Percentiles rank a stretch among this genome's conserved stretches.
Conservation (phyloP, 345 rosid genomes). For the Leavenworthia alabamica region DNA sequence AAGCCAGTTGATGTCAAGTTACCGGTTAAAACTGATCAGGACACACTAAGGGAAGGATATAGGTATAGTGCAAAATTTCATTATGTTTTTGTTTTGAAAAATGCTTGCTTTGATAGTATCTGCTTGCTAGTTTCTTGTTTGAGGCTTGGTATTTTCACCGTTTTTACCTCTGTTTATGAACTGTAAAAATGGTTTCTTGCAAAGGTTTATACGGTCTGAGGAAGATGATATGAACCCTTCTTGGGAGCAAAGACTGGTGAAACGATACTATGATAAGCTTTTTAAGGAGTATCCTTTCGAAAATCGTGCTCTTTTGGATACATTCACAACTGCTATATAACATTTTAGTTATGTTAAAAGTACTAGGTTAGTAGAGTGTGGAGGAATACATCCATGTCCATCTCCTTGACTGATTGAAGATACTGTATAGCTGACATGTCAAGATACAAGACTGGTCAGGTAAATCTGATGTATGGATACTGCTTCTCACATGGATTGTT, state of each 20-base stretch:
- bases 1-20: slow-evolving; percentile 37
- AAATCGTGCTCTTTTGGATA: background rate
- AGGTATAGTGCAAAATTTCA: slow-evolving; percentile 53
- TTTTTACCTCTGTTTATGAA: background rate
- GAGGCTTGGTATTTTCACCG: background rate
- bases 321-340: background rate
- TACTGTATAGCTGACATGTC: slow-evolving; percentile 98
- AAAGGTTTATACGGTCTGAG: slow-evolving; percentile 83
- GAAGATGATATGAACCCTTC: slow-evolving; percentile 84
- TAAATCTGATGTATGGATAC: slow-evolving; percentile 15
- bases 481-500: background rate
- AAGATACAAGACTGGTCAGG: slow-evolving; percentile 83
- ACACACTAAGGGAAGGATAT: slow-evolving; percentile 85
- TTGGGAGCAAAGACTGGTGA: slow-evolving; percentile 95
- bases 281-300: slow-evolving; percentile 84
- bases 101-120: background rate
- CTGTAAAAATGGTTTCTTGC: background rate
- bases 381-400: background rate
- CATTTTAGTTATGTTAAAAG: background rate
- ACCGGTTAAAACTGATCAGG: slow-evolving; percentile 71
- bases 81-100: background rate
- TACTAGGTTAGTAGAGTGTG: background rate
- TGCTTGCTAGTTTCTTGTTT: background rate
- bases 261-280: slow-evolving; percentile 90
- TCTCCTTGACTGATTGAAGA: slow-evolving; percentile 57